Evolutionary conservation across 2,329 filamentous ascomycete genomes (phyloP).

Genomic region (Curvularia eragrostidis): DNA sequence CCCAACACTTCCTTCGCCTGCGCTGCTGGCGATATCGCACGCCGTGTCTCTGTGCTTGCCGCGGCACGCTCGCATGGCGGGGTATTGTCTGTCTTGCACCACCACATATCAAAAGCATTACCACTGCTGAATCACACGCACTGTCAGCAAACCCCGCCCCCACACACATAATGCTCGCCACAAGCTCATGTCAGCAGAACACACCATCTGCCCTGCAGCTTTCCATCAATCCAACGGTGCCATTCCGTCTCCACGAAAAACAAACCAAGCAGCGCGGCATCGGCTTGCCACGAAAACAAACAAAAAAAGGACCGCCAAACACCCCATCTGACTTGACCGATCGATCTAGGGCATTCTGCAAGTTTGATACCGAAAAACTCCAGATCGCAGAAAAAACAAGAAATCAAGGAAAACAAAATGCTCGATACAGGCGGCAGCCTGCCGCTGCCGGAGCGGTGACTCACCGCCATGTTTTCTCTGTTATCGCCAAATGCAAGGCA

Average conservation of each 20-base stretch:
- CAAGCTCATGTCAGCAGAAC: background rate
- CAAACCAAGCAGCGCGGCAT: background rate
- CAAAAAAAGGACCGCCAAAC: background rate
- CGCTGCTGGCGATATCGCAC: too few species aligned
- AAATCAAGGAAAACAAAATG: background rate
- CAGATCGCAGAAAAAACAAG: background rate
- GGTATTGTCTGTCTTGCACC: background rate
- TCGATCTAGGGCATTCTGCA: background rate
- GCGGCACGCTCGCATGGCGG: background rate
- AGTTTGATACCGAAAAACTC: background rate
- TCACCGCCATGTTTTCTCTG: constrained; percentile 1
- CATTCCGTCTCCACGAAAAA: background rate
- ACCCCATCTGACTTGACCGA: background rate
- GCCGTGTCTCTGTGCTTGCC: background rate
- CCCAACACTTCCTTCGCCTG: too few species aligned
- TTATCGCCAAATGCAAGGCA: background rate
- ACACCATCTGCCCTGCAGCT: background rate
- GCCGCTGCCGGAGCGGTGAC: constrained; percentile 3
- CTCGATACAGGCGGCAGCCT: background rate
- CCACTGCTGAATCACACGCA: background rate
- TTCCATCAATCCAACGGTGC: background rate
- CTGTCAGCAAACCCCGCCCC: background rate
- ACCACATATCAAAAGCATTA: too few species aligned
- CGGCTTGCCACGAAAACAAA: background rate
- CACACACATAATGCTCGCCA: background rate